Conservation (phyloP, 331 rosid species). For the Acacia concinna region DNA sequence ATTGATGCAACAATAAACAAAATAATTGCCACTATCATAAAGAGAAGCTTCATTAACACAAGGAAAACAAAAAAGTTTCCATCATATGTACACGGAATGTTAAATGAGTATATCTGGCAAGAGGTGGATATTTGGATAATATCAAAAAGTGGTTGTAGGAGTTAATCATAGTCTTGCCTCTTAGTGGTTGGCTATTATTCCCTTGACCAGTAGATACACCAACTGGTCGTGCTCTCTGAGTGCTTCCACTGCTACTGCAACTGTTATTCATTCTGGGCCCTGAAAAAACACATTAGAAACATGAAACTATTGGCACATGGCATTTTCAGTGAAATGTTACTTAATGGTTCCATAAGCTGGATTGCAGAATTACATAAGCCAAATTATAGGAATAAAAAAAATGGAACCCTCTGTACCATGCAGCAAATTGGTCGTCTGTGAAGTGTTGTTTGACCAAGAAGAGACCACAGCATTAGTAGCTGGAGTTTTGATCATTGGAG, state of each 20-base stretch:
- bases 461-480: conserved; percentile 47
- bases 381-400: conserved; percentile 16
- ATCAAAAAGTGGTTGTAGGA: not conserved
- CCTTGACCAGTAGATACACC: conserved; percentile 63
- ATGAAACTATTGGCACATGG: not conserved
- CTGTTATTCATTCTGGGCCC: conserved; percentile 64
- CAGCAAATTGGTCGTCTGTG: conserved; percentile 49
- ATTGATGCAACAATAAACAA: not conserved
- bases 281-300: conserved; percentile 36
- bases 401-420: conserved; percentile 47
- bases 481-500: conserved; percentile 58
- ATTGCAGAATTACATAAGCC: not conserved
- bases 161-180: conserved; percentile 57
- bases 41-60: not conserved
- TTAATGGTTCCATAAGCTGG: not conserved
- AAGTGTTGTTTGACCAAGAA: conserved; percentile 59
- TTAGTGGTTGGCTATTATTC: conserved; percentile 50
- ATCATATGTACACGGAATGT: not conserved
- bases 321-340: conserved; percentile 1
- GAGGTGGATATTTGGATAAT: not conserved
- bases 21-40: not conserved
- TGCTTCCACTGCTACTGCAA: conserved; percentile 76
- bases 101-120: not conserved
- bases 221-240: conserved; percentile 47
- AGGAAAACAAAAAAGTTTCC: not conserved